Percentiles rank a stretch among this genome's conserved stretches.
Evolutionary conservation across 2,329 filamentous ascomycete species (phyloP).

Genomic region (Curvularia spicifera): DNA sequence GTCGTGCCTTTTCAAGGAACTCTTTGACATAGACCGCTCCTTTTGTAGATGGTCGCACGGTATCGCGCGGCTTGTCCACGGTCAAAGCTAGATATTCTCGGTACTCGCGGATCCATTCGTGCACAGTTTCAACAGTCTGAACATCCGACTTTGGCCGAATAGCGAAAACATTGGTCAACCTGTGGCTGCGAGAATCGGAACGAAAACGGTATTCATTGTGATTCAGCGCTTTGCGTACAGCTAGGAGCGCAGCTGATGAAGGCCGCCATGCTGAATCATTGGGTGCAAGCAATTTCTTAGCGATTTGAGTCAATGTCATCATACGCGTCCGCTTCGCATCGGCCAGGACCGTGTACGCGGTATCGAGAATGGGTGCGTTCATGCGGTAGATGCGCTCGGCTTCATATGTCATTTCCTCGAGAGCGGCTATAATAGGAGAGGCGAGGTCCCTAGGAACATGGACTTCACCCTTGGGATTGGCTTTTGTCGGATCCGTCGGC

Average conservation of each 20-base stretch:
- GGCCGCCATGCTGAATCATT: conserved; percentile 37
- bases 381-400: conserved; percentile 57
- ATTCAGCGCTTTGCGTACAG: conserved; percentile 70
- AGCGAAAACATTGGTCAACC: conserved; percentile 65
- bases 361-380: conserved; percentile 56
- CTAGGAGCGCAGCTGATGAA: conserved; percentile 63
- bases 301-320: conserved; percentile 57
- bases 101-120: conserved; percentile 61
- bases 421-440: conserved; percentile 52
- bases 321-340: conserved; percentile 53
- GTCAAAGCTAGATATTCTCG: conserved; percentile 54
- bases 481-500: conserved; percentile 49
- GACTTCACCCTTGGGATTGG: conserved; percentile 40
- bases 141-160: conserved; percentile 65
- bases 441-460: conserved; percentile 56
- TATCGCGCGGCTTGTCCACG: conserved; percentile 9
- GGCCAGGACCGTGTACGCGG: conserved; percentile 57
- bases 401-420: conserved; percentile 54
- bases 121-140: conserved; percentile 58
- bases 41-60: conserved; percentile 3
- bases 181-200: conserved; percentile 58
- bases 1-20: conserved; percentile 52
- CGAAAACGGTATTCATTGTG: conserved; percentile 68
- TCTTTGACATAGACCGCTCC: conserved; percentile 41
- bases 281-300: conserved; percentile 50